A percentile compares a stretch with the other conserved stretches of the same genome.
These are phyloP conservation scores for Delonix regia DNA, from an alignment of 306 rosid genomes.

Conservation along the genomic window DNA sequence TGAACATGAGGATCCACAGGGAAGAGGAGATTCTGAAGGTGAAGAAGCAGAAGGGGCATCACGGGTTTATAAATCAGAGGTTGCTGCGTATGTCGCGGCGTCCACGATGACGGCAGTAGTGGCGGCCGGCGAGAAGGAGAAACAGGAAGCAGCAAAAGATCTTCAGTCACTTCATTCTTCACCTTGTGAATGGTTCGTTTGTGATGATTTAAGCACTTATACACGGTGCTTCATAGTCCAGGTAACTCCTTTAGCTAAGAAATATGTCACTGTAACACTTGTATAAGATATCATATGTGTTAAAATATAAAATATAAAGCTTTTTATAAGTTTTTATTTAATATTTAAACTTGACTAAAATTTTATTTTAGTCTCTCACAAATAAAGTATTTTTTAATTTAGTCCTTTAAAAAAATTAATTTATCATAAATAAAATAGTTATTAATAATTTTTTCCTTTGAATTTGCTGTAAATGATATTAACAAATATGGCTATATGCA, in stretches of 20 bases:
- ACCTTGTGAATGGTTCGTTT: slow-evolving; percentile 96
- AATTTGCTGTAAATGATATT: no score
- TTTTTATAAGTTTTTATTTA: no score
- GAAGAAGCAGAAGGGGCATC: slow-evolving; percentile 50
- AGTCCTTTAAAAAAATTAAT: no score
- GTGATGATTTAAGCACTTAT: slow-evolving; percentile 73
- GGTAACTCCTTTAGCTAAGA: slow-evolving; percentile 44
- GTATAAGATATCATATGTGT: no score
- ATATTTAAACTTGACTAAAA: no score
- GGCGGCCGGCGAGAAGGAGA: slow-evolving; percentile 84
- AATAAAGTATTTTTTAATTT: no score
- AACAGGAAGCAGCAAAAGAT: slow-evolving; percentile 75
- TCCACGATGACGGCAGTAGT: slow-evolving; percentile 28
- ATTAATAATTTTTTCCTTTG: no score
- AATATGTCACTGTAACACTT: no score
- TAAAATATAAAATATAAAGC: no score
- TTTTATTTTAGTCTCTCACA: no score
- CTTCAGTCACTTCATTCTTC: slow-evolving; percentile 87
- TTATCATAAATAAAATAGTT: no score
- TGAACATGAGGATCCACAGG: slow-evolving; percentile 28
- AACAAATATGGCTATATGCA: no score
- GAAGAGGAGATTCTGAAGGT: slow-evolving; percentile 23
- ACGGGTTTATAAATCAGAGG: slow-evolving; percentile 60
- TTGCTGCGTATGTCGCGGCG: slow-evolving; percentile 58
- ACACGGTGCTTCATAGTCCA: slow-evolving; percentile 91